Evolutionary conservation across 441 rosid species (phyloP), one percentile per base, ranked within the genome.

Genomic region (Populus tomentosa): DNA sequence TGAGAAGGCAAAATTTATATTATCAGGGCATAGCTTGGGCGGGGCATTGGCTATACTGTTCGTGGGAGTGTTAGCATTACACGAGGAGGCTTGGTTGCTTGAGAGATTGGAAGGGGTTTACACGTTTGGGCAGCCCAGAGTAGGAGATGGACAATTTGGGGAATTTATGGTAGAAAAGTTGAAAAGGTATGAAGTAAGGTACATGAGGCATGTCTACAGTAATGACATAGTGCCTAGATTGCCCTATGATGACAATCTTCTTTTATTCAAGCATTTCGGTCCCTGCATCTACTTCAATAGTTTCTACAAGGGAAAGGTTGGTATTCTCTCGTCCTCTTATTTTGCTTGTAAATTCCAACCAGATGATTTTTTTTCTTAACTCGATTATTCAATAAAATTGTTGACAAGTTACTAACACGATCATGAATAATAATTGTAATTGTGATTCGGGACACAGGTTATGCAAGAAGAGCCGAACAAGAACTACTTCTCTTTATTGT

Each of bases 81-180:
- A 95, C 33, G 83, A 79, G 1, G 98, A 95, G 83, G 75, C 62
- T 18, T n/a, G 59, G 81, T 70, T 92, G 75, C 36, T 90, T 77
- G 85, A 85, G 23, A 89, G 82, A 80, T 74, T 95, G 71, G 94
- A 91, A 67, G 95, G 91, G 3, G 90, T 91, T 50, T 90, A 88
- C 83, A 91, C 97, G 2, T 92, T 89, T 77, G 99, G 99, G 65
- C 97, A 94, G 79, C 99, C 99, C 3, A 88, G 97, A 71, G 95
- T 92, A 11, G 98, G 97, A 67, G 91, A 95, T 32, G 32, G 56
- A 24, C 23, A 84, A 67, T 91, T 92, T 72, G 91, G 93, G 40
- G 81, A 75, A 38, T 91, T 82, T 26, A 86, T 94, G 97, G 77
- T 79, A 67, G 46, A 66, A 33, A 80, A 78, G 26, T 50, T 95